Conservation (phyloP, 1,139 yeast species). For the Waltiozyma sp. region DNA sequence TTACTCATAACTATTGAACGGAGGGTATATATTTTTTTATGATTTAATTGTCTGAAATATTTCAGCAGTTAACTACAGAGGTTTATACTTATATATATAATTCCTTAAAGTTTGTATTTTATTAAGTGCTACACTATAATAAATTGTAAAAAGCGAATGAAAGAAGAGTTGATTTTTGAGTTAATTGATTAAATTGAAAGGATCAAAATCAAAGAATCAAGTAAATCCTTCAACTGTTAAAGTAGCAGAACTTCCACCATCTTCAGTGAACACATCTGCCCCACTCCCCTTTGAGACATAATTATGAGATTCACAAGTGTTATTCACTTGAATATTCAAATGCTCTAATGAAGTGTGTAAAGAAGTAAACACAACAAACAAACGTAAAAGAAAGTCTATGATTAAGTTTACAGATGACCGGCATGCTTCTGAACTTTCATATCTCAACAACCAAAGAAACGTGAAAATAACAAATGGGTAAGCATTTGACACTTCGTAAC, state of each 20-base stretch:
- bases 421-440: constrained; percentile 33
- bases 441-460: constrained; percentile 29
- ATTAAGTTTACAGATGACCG: constrained; percentile 24
- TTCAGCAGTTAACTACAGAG: too few species aligned
- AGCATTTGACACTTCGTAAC: constrained; percentile 14
- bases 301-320: background rate
- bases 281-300: background rate
- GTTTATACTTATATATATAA: too few species aligned
- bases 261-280: background rate
- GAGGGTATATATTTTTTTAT: too few species aligned
- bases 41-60: too few species aligned
- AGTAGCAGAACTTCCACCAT: background rate
- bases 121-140: too few species aligned
- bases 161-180: too few species aligned
- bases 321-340: background rate
- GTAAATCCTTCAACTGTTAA: background rate
- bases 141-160: too few species aligned
- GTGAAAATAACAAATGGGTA: constrained; percentile 27
- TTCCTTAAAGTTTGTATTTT: too few species aligned
- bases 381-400: constrained; percentile 16
- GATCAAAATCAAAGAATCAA: background rate
- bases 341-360: background rate
- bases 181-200: too few species aligned
- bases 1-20: too few species aligned
- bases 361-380: background rate